Conservation (phyloP, 1,139 yeast genomes). For the Candida pseudoviswanathii region DNA sequence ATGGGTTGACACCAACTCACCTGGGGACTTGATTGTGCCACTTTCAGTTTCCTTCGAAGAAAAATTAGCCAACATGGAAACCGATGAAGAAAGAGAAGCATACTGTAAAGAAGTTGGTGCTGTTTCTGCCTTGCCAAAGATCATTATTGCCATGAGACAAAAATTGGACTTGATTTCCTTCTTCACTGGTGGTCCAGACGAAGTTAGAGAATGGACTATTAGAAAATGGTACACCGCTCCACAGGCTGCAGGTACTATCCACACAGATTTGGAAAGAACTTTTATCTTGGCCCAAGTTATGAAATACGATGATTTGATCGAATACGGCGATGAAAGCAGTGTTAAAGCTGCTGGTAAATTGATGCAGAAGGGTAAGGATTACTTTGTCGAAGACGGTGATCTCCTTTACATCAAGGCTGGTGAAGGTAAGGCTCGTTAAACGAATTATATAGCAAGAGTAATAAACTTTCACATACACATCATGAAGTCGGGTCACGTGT, state of each 20-base stretch:
- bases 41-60: conserved; percentile 92
- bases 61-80: conserved; percentile 83
- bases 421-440: conserved; percentile 79
- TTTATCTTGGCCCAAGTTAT: conserved; percentile 52
- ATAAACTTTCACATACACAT: no score
- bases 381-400: conserved; percentile 82
- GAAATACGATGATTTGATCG: conserved; percentile 60
- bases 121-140: conserved; percentile 84
- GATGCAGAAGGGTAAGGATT: conserved; percentile 93
- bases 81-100: conserved; percentile 89
- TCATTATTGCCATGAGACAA: conserved; percentile 80
- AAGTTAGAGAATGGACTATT: conserved; percentile 88
- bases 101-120: conserved; percentile 89
- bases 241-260: conserved; percentile 87
- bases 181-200: conserved; percentile 85
- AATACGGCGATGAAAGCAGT: conserved; percentile 78
- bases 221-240: conserved; percentile 86
- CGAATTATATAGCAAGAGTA: not conserved
- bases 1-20: conserved; percentile 94
- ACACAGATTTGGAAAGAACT: conserved; percentile 59
- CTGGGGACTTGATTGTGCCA: conserved; percentile 95
- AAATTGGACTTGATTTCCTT: conserved; percentile 80
- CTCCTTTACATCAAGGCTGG: conserved; percentile 93
- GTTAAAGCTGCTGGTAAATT: conserved; percentile 95
- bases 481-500: not conserved